Evolutionary conservation across 352 stramenopile species (phyloP).

Genomic region (Phytophthora agathidicida): DNA sequence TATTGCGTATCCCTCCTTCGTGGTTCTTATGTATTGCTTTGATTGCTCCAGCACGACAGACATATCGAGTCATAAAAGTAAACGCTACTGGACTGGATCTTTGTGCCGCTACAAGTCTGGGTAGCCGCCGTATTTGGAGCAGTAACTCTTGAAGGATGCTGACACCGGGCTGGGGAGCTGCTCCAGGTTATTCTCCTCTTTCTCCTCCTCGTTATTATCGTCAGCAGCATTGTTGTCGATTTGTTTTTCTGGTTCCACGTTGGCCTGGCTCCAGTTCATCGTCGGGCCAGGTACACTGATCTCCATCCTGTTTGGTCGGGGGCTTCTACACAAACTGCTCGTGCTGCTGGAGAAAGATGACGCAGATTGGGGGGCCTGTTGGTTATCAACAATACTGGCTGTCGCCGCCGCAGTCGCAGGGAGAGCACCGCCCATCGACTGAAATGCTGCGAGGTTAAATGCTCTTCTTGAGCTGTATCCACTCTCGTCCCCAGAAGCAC

Average conservation of each 20-base stretch:
- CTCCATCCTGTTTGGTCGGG: slow-evolving; percentile 28
- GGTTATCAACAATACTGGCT: slow-evolving; percentile 16
- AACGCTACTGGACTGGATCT: background rate
- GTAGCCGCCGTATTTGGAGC: slow-evolving; percentile 89
- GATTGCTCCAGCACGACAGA: slow-evolving; percentile 19
- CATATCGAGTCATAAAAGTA: background rate
- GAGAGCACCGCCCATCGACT: slow-evolving; percentile 24
- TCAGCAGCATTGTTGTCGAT: slow-evolving; percentile 11
- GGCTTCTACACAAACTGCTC: slow-evolving; percentile 28
- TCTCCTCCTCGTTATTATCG: slow-evolving; percentile 20
- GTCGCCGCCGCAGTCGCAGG: slow-evolving; percentile 10
- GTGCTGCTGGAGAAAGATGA: slow-evolving; percentile 39
- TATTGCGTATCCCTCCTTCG: slow-evolving; percentile 1
- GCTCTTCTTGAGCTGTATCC: slow-evolving; percentile 34
- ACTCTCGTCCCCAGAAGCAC: slow-evolving; percentile 32
- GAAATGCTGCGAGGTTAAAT: slow-evolving; percentile 70
- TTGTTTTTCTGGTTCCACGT: slow-evolving; percentile 24
- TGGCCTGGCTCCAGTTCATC: slow-evolving; percentile 52
- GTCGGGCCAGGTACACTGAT: slow-evolving; percentile 16
- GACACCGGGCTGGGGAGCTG: slow-evolving; percentile 34
- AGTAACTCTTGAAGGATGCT: slow-evolving; percentile 77
- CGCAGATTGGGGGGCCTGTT: slow-evolving; percentile 18
- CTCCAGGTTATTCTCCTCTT: slow-evolving; percentile 20
- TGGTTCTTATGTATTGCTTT: slow-evolving; percentile 33
- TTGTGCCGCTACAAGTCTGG: slow-evolving; percentile 43